Percentiles rank a stretch among this genome's conserved stretches.
Conservation (phyloP, 1,139 yeast genomes). For the Diutina neorugosa region DNA sequence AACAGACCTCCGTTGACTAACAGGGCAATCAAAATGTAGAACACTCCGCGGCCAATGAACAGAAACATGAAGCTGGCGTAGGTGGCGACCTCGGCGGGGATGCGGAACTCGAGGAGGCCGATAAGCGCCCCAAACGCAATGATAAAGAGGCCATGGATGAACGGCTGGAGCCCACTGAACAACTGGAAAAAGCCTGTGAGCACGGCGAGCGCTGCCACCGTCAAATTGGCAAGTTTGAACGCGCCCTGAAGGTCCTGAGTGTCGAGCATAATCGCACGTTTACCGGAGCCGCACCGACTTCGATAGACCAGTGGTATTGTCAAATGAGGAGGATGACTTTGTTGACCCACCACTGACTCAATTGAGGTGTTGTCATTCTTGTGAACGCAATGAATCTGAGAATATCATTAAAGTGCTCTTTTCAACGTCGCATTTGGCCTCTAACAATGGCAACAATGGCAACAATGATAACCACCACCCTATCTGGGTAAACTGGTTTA, state of each 20-base stretch:
- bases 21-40: conserved; percentile 57
- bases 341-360: too few species aligned
- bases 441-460: too few species aligned
- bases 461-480: too few species aligned
- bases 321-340: too few species aligned
- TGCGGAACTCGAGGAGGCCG: conserved; percentile 49
- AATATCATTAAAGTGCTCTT: too few species aligned
- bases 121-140: conserved; percentile 44
- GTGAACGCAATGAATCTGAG: too few species aligned
- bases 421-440: too few species aligned
- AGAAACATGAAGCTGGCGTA: conserved; percentile 77
- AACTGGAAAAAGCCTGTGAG: conserved; percentile 50
- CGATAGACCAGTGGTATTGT: too few species aligned
- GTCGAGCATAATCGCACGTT: conserved; percentile 6
- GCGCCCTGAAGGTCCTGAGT: conserved; percentile 31
- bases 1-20: conserved; percentile 49
- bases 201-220: conserved; percentile 47
- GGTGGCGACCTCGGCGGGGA: conserved; percentile 54
- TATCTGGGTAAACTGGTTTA: too few species aligned
- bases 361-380: too few species aligned
- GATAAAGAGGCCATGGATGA: conserved; percentile 43
- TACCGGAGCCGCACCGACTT: not conserved
- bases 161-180: conserved; percentile 43
- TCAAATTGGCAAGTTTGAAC: conserved; percentile 53
- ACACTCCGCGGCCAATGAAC: conserved; percentile 71